phyloP scores from a whole-genome alignment of 306 rosid genomes.

The Sophora flavescens region DNA sequence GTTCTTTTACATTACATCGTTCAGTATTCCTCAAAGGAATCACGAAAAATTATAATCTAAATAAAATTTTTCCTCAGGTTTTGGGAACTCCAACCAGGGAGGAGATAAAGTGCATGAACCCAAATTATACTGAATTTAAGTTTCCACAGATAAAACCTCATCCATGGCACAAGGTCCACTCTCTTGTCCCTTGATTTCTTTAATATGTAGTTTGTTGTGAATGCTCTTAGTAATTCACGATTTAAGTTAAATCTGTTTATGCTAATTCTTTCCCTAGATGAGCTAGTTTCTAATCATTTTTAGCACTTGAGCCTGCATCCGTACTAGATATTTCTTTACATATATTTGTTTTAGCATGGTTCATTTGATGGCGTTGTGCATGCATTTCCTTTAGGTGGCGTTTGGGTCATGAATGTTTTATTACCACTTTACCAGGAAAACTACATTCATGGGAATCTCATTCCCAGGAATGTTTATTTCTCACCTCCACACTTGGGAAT shows the following conservation, averaged over 20 bases:
- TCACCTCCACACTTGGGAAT: too few relatives aligned
- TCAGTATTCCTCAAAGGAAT: constrained; percentile 16
- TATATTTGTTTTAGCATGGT: not conserved
- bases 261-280: constrained; percentile 26
- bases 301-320: not conserved
- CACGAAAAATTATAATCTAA: not conserved
- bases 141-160: constrained; percentile 99
- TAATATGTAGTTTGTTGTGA: constrained; percentile 33
- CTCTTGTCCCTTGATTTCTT: constrained; percentile 40
- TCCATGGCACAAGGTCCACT: constrained; percentile 95
- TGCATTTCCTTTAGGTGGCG: not conserved
- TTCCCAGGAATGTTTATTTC: too few relatives aligned
- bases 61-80: constrained; percentile 63
- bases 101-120: constrained; percentile 99
- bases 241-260: constrained; percentile 31
- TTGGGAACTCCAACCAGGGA: constrained; percentile 99
- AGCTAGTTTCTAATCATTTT: constrained; percentile 27
- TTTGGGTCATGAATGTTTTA: too few relatives aligned
- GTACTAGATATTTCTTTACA: not conserved
- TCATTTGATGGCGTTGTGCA: constrained; percentile 29
- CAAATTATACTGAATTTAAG: constrained; percentile 95
- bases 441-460: too few relatives aligned
- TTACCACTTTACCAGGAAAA: too few relatives aligned
- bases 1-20: constrained; percentile 4
- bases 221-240: constrained; percentile 22